phyloP scores from a whole-genome alignment of 768 basidiomycete genomes.

The Mrakia hoshinonis region DNA sequence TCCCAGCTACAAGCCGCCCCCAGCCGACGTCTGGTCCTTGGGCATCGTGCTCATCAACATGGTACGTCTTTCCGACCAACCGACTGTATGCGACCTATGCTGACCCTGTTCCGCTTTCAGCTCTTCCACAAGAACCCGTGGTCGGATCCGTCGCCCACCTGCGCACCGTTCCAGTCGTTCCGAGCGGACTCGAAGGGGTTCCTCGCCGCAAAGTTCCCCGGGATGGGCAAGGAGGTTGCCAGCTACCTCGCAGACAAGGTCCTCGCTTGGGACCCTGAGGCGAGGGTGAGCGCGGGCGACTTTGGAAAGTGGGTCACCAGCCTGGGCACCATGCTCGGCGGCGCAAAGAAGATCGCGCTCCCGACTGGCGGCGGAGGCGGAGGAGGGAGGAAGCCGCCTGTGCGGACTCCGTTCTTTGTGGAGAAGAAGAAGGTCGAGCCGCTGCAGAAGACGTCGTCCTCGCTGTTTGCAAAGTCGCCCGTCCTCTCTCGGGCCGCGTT shows the following conservation, averaged over 20 bases:
- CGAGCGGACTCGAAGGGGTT: constrained; percentile 70
- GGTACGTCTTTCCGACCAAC: constrained; percentile 45
- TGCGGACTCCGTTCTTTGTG: constrained; percentile 6
- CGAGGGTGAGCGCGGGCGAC: constrained; percentile 66
- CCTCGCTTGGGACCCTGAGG: constrained; percentile 64
- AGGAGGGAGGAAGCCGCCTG: constrained; percentile 7
- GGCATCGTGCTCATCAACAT: constrained; percentile 99
- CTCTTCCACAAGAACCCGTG: constrained; percentile 97
- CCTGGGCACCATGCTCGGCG: constrained; percentile 42
- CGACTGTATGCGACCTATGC: constrained; percentile 25
- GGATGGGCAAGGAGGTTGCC: constrained; percentile 56
- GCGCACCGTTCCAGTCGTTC: constrained; percentile 69
- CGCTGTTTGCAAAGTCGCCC: constrained; percentile 21
- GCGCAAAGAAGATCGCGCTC: constrained; percentile 5
- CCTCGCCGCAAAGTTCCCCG: constrained; percentile 80
- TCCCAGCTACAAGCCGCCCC: constrained; percentile 85
- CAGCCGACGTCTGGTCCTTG: constrained; percentile 97
- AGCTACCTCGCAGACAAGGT: constrained; percentile 75
- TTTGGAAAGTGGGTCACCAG: constrained; percentile 79
- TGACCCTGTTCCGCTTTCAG: constrained; percentile 44
- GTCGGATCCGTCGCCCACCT: constrained; percentile 84
- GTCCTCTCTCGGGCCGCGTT: constrained; percentile 16
- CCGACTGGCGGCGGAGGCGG: constrained; percentile 1
- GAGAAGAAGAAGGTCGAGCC: constrained; percentile 15
- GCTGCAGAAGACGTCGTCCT: background rate